Evolutionary conservation across 1,139 yeast genomes (phyloP).

Genomic region (Pichia sp.): DNA sequence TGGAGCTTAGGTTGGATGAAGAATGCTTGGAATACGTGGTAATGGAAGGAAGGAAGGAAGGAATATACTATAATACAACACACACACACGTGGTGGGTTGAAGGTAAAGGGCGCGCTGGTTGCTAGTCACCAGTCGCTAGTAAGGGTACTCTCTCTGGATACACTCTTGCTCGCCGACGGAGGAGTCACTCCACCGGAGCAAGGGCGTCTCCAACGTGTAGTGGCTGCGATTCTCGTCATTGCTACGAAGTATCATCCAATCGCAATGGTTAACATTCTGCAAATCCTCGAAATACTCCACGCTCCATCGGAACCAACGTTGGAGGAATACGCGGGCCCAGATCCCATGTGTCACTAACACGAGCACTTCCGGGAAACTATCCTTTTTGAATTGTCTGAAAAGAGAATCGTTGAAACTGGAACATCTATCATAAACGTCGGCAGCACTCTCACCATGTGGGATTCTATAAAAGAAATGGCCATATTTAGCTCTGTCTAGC

Average conservation of each 20-base stretch:
- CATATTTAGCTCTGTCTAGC: constrained; percentile 80
- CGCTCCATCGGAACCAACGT: constrained; percentile 93
- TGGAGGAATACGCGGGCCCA: constrained; percentile 89
- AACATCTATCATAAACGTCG: constrained; percentile 84
- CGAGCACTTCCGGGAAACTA: constrained; percentile 64
- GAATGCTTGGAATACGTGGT: too few species aligned
- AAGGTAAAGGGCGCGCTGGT: too few species aligned
- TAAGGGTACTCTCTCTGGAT: too few species aligned
- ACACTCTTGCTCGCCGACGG: too few species aligned
- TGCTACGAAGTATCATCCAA: constrained; percentile 43
- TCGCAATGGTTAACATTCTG: constrained; percentile 81
- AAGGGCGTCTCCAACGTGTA: background rate
- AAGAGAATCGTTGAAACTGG: constrained; percentile 81
- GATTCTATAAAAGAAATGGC: constrained; percentile 85
- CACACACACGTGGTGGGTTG: too few species aligned
- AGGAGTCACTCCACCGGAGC: too few species aligned
- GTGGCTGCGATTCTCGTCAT: constrained; percentile 23
- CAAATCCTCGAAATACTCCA: constrained; percentile 78
- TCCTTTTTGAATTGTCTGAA: constrained; percentile 70
- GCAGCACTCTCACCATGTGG: constrained; percentile 96
- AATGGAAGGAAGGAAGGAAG: too few species aligned
- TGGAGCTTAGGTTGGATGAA: too few species aligned
- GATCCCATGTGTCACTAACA: constrained; percentile 86
- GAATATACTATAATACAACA: too few species aligned
- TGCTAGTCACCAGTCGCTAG: too few species aligned